These are phyloP conservation scores for Pistacia vera DNA, from an alignment of 345 rosid genomes.

Conservation along the genomic window DNA sequence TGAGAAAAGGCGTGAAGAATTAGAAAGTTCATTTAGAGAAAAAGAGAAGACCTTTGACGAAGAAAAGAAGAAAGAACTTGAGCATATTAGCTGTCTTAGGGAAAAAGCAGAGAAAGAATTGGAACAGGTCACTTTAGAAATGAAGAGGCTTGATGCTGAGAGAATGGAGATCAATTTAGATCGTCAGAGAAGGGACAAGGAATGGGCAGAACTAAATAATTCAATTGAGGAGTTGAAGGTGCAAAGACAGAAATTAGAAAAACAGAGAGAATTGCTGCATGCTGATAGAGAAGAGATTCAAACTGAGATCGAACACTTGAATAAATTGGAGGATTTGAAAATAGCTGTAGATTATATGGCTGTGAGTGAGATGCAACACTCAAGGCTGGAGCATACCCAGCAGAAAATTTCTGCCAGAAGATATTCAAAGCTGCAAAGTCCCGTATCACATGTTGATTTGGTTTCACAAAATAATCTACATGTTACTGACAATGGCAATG, in stretches of 20 bases:
- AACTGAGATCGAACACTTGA: conserved; percentile 64
- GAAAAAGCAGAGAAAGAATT: conserved; percentile 71
- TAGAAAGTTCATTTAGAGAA: conserved; percentile 70
- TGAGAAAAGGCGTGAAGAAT: conserved; percentile 76
- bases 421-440: conserved; percentile 40
- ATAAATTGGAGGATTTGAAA: conserved; percentile 79
- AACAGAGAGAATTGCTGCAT: conserved; percentile 77
- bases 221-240: conserved; percentile 78
- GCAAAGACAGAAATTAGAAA: conserved; percentile 76
- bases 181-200: conserved; percentile 77
- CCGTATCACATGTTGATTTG: conserved; percentile 38
- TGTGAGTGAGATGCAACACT: conserved; percentile 65
- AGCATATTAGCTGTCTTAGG: conserved; percentile 58
- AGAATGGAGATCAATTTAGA: conserved; percentile 77
- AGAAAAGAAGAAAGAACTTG: conserved; percentile 73
- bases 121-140: conserved; percentile 66
- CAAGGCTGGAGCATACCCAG: conserved; percentile 59
- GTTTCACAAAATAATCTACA: conserved; percentile 31
- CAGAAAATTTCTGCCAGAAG: conserved; percentile 54
- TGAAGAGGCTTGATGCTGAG: conserved; percentile 78
- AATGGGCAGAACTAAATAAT: conserved; percentile 74
- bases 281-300: conserved; percentile 76
- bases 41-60: conserved; percentile 79
- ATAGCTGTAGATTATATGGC: conserved; percentile 69
- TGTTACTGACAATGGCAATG: conserved; percentile 39